Percentiles rank a stretch among this genome's conserved stretches.
phyloP scores from a whole-genome alignment of 2,329 filamentous ascomycete species.

The Penicillium sp. region DNA sequence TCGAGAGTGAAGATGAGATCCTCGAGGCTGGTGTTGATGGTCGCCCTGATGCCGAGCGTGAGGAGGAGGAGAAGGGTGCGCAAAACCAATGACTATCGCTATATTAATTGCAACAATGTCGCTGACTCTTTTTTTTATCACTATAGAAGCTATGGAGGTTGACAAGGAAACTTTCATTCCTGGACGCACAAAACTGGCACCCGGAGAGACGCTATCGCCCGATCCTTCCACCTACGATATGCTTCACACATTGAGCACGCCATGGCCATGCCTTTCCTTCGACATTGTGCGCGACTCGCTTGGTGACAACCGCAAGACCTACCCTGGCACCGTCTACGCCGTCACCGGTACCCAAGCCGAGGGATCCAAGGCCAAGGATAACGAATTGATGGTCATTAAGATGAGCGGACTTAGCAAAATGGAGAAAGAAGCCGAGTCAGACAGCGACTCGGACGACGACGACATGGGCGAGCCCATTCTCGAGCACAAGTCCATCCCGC shows the following conservation, averaged over 20 bases:
- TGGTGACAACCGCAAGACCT: slow-evolving; percentile 87
- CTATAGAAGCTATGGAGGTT: slow-evolving; percentile 78
- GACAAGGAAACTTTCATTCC: slow-evolving; percentile 96
- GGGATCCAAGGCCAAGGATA: slow-evolving; percentile 71
- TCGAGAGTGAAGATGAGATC: slow-evolving; percentile 90
- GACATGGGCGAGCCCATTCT: slow-evolving; percentile 84
- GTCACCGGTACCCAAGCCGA: slow-evolving; percentile 95
- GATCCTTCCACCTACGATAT: slow-evolving; percentile 96
- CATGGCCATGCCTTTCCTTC: slow-evolving; percentile 96
- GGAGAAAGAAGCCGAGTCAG: slow-evolving; percentile 69
- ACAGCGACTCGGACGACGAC: slow-evolving; percentile 69
- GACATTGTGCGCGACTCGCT: slow-evolving; percentile 85
- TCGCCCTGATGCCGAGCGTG: slow-evolving; percentile 84
- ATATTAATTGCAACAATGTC: not conserved
- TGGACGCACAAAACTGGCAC: slow-evolving; percentile 85
- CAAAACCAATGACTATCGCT: slow-evolving; percentile 1
- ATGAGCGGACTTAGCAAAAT: slow-evolving; percentile 88
- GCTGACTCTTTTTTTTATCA: slow-evolving; percentile 3
- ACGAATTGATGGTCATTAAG: slow-evolving; percentile 94
- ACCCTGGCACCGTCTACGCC: slow-evolving; percentile 92
- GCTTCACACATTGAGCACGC: slow-evolving; percentile 90
- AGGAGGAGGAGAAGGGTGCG: slow-evolving; percentile 77
- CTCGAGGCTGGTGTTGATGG: slow-evolving; percentile 93
- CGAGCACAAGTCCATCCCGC: slow-evolving; percentile 85
- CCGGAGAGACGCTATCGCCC: slow-evolving; percentile 86